Evolutionary conservation across 345 rosid species (phyloP).

Genomic region (Linum tenue): DNA sequence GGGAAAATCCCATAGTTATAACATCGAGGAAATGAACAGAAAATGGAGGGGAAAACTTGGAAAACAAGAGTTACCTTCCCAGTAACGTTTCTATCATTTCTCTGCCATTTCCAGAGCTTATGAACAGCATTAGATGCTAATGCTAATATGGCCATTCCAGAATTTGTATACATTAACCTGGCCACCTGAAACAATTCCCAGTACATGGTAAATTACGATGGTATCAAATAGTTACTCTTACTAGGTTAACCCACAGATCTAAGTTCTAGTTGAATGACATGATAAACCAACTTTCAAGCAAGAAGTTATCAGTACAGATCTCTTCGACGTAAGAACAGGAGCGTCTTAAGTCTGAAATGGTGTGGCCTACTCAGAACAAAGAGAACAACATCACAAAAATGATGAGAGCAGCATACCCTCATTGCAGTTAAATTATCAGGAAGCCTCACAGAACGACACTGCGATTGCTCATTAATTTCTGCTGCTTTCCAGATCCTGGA

Average conservation of each 20-base stretch:
- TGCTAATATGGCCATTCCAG: constrained; percentile 68
- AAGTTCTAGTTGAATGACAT: too few relatives aligned
- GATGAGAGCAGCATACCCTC: constrained; percentile 36
- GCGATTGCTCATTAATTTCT: constrained; percentile 69
- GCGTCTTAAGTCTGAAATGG: background rate
- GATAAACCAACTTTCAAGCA: background rate
- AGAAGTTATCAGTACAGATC: background rate
- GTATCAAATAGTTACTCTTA: background rate
- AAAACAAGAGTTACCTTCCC: constrained; percentile 34
- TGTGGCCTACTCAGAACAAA: background rate
- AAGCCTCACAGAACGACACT: constrained; percentile 63
- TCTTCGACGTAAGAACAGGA: background rate
- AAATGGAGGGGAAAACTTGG: background rate
- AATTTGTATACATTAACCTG: constrained; percentile 67
- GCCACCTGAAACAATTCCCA: constrained; percentile 43
- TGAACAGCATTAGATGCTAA: constrained; percentile 80
- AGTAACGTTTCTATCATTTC: constrained; percentile 37
- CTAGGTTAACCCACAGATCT: too few relatives aligned
- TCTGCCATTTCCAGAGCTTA: constrained; percentile 85
- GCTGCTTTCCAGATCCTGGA: constrained; percentile 58
- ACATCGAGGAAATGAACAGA: background rate
- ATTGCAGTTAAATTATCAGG: constrained; percentile 42
- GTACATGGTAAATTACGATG: constrained; percentile 1
- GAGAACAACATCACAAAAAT: background rate
- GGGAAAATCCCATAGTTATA: too few relatives aligned